A percentile compares a stretch with the other conserved stretches of the same genome.
phyloP scores from a whole-genome alignment of 164 flowering plant genomes.

The Cinnamomum micranthum region DNA sequence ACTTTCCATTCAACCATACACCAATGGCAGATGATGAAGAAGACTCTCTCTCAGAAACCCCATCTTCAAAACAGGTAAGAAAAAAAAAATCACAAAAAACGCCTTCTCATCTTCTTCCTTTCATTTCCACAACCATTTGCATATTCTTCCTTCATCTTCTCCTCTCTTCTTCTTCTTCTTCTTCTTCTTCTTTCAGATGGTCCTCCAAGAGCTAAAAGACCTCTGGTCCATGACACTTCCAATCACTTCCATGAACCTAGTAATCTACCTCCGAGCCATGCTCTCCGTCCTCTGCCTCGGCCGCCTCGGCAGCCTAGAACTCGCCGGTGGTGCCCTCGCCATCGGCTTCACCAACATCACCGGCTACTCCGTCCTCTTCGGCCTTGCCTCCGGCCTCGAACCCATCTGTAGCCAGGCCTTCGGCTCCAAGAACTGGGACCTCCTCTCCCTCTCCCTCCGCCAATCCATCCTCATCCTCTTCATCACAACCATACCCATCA shows the following conservation, averaged over 20 bases:
- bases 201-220: conserved; percentile 65
- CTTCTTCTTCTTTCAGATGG: not conserved
- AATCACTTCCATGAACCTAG: conserved; percentile 58
- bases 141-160: not conserved
- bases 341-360: conserved; percentile 90
- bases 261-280: conserved; percentile 51
- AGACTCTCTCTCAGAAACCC: not conserved
- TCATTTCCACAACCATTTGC: not conserved
- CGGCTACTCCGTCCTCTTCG: conserved; percentile 84
- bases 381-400: conserved; percentile 87
- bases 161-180: not conserved
- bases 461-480: conserved; percentile 63
- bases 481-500: conserved; percentile 61
- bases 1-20: not conserved
- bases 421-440: conserved; percentile 67
- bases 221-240: conserved; percentile 86
- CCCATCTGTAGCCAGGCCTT: conserved; percentile 90
- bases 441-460: conserved; percentile 56
- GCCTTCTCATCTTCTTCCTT: too few species aligned
- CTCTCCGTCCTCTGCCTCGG: conserved; percentile 57
- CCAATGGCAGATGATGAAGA: not conserved
- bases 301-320: conserved; percentile 63
- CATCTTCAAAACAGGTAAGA: not conserved
- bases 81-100: too few species aligned
- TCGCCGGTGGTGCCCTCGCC: conserved; percentile 84